Percentiles rank a stretch among this genome's conserved stretches.
These are phyloP conservation scores for Trebouxia sp. DNA, from an alignment of 139 green algal species.

Conservation along the genomic window DNA sequence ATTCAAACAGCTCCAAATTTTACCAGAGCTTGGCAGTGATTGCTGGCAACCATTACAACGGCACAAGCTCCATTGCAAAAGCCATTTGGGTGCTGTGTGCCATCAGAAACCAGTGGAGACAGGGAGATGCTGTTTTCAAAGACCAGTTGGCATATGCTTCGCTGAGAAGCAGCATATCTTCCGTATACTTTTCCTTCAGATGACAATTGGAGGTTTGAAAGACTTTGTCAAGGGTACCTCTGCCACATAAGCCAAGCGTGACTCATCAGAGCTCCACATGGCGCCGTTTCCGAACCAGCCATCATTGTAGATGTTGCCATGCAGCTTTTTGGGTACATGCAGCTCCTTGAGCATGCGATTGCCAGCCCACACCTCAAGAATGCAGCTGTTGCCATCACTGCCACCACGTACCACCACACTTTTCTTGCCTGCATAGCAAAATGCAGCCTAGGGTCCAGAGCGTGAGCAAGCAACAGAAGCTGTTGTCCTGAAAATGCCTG, in stretches of 20 bases:
- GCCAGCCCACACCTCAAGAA: conserved; percentile 60
- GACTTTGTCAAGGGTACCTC: too few relatives aligned
- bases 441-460: background rate
- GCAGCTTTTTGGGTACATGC: conserved; percentile 67
- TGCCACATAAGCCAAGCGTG: conserved; percentile 76
- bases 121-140: too few relatives aligned
- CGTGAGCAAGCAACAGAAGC: background rate
- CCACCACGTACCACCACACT: background rate
- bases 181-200: too few relatives aligned
- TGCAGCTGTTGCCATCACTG: conserved; percentile 17
- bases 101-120: too few relatives aligned
- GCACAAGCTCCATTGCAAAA: too few relatives aligned
- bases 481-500: background rate
- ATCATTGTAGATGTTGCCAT: conserved; percentile 82
- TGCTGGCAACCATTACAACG: too few relatives aligned
- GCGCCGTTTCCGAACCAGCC: conserved; percentile 77
- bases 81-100: too few relatives aligned
- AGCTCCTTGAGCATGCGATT: conserved; percentile 60
- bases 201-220: too few relatives aligned
- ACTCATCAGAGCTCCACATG: conserved; percentile 78
- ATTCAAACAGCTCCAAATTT: too few relatives aligned
- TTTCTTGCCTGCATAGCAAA: conserved; percentile 12
- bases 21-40: too few relatives aligned
- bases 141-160: too few relatives aligned
- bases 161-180: too few relatives aligned